A percentile compares a stretch with the other conserved stretches of the same genome.
Conservation (phyloP, 225 moss, liverwort and hornwort genomes). For the Sphagnum contortum region DNA sequence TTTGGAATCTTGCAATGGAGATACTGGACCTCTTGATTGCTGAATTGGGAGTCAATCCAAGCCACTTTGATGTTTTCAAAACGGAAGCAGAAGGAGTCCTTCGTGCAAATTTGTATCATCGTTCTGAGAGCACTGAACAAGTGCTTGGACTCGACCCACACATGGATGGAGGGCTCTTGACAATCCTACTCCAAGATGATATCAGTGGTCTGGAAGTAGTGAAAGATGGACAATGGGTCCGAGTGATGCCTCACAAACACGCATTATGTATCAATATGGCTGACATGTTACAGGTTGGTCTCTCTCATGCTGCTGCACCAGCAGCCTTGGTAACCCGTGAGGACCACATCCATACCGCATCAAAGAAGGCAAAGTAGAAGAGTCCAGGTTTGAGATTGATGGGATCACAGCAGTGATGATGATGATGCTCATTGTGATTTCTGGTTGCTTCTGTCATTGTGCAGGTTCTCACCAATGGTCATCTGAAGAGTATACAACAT, state of each 20-base stretch:
- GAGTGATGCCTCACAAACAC: constrained; percentile 13
- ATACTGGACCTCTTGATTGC: constrained; percentile 33
- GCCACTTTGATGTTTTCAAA: constrained; percentile 27
- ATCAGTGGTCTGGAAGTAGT: constrained; percentile 41
- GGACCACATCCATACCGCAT: too few species aligned
- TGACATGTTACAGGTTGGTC: constrained; percentile 38
- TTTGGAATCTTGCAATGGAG: constrained; percentile 36
- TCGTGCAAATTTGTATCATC: constrained; percentile 36
- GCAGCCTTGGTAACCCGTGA: too few species aligned
- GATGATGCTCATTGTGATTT: too few species aligned
- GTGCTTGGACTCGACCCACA: constrained; percentile 31
- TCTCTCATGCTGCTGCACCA: background rate
- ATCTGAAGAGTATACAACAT: constrained; percentile 33
- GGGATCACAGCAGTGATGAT: too few species aligned
- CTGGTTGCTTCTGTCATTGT: too few species aligned
- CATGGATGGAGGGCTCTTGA: constrained; percentile 32
- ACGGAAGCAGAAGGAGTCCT: constrained; percentile 17
- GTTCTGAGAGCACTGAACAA: constrained; percentile 5
- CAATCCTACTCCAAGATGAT: constrained; percentile 39
- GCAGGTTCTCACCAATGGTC: constrained; percentile 34
- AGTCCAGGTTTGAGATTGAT: too few species aligned
- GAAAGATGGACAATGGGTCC: constrained; percentile 28
- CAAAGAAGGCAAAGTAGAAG: too few species aligned
- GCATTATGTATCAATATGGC: constrained; percentile 44
- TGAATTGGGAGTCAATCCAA: constrained; percentile 23